Conservation (phyloP, 208 protist species). For the Trypanosoma brucei region DNA sequence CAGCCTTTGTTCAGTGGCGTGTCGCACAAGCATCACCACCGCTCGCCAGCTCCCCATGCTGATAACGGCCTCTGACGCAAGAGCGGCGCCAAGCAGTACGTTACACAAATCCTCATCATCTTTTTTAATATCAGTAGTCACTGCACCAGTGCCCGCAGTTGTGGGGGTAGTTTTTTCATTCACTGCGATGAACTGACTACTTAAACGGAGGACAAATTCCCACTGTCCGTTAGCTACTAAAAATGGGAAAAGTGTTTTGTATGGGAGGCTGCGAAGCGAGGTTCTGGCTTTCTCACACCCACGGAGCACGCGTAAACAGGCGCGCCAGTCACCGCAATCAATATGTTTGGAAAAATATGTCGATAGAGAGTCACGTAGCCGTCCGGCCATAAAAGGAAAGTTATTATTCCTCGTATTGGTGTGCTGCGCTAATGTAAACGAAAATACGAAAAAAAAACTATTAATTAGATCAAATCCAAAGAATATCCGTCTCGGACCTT, state of each 20-base stretch:
- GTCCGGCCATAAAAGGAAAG: slow-evolving; percentile 15
- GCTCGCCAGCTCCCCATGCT: slow-evolving; percentile 17
- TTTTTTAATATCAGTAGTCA: not conserved
- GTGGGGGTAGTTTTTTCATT: not conserved
- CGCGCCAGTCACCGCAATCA: slow-evolving; percentile 27
- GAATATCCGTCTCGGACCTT: no score
- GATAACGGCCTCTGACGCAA: slow-evolving; percentile 6
- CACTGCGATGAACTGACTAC: slow-evolving; percentile 8
- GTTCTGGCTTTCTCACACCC: slow-evolving; percentile 22
- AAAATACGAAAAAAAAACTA: no score
- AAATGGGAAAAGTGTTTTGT: slow-evolving; percentile 28
- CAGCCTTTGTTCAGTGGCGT: slow-evolving; percentile 3
- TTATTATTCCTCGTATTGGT: not conserved
- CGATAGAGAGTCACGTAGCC: slow-evolving; percentile 18
- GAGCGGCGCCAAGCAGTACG: slow-evolving; percentile 7
- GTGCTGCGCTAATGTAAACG: not conserved
- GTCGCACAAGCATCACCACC: slow-evolving; percentile 12
- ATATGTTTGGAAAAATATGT: slow-evolving; percentile 26
- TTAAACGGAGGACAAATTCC: slow-evolving; percentile 25
- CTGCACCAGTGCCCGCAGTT: not conserved
- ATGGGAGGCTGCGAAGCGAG: slow-evolving; percentile 20
- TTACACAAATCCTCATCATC: slow-evolving; percentile 16
- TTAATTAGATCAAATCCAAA: no score
- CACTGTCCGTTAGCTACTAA: slow-evolving; percentile 35
- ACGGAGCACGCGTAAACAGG: slow-evolving; percentile 21